Conservation (phyloP, 164 flowering plant genomes). For the Annona squamosa region DNA sequence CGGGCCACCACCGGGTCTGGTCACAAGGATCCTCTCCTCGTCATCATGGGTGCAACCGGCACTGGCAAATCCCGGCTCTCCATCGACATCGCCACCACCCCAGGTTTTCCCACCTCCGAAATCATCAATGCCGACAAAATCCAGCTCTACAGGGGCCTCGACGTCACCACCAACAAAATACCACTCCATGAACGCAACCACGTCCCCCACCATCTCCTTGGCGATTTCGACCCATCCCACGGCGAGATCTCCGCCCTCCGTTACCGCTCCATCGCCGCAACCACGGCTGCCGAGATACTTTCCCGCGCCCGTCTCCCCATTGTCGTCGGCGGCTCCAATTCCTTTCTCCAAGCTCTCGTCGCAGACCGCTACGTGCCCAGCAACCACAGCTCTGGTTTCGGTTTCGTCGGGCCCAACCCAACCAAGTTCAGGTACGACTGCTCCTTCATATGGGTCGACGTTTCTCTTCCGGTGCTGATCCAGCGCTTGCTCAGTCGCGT, state of each 20-base stretch:
- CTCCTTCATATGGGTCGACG: slow-evolving; percentile 83
- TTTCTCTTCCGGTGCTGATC: slow-evolving; percentile 31
- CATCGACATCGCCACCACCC: slow-evolving; percentile 49
- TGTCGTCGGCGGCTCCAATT: slow-evolving; percentile 88
- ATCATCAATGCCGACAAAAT: slow-evolving; percentile 86
- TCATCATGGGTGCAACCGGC: slow-evolving; percentile 81
- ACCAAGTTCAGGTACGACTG: slow-evolving; percentile 53
- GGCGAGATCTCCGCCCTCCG: slow-evolving; percentile 46
- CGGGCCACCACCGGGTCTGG: slow-evolving; percentile 8
- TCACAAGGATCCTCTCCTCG: slow-evolving; percentile 26
- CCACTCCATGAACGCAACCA: slow-evolving; percentile 36
- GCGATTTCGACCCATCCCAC: slow-evolving; percentile 32
- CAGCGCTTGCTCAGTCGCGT: slow-evolving; percentile 53
- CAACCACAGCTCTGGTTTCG: neutral
- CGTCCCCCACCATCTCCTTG: slow-evolving; percentile 74
- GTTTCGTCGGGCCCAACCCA: neutral
- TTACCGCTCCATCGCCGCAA: slow-evolving; percentile 38
- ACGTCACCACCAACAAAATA: slow-evolving; percentile 79
- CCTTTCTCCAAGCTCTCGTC: slow-evolving; percentile 62
- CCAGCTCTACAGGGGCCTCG: slow-evolving; percentile 66
- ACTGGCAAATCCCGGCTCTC: slow-evolving; percentile 68
- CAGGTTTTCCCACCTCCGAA: slow-evolving; percentile 28
- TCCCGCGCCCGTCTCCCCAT: slow-evolving; percentile 44
- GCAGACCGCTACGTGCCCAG: slow-evolving; percentile 35
- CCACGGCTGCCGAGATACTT: slow-evolving; percentile 24